Percentiles rank a stretch among this genome's conserved stretches.
Conservation (phyloP, 371 early-diverging fungal species). For the Fennellomyces sp. region DNA sequence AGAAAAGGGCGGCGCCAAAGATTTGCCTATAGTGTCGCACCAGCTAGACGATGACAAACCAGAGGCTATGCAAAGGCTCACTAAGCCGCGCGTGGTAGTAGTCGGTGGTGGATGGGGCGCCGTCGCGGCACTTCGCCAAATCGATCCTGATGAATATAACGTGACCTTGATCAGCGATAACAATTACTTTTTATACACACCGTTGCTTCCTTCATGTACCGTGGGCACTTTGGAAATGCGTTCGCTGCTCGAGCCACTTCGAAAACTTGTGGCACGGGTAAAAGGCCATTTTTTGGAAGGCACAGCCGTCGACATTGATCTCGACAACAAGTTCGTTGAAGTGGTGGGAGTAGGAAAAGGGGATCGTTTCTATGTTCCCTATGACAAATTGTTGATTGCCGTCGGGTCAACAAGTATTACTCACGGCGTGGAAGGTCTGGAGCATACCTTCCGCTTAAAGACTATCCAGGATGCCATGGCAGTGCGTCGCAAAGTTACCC, state of each 20-base stretch:
- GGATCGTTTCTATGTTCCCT: constrained; percentile 60
- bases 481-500: constrained; percentile 66
- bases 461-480: constrained; percentile 72
- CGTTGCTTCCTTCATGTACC: constrained; percentile 57
- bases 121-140: constrained; percentile 54
- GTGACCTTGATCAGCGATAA: constrained; percentile 68
- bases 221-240: constrained; percentile 20
- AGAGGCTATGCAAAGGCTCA: constrained; percentile 13
- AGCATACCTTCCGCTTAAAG: constrained; percentile 70
- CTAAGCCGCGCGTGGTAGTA: constrained; percentile 67
- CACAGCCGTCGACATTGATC: constrained; percentile 67
- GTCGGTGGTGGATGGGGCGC: constrained; percentile 82
- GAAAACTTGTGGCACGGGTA: constrained; percentile 57
- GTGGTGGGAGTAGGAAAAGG: constrained; percentile 40
- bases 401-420: constrained; percentile 82
- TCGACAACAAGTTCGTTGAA: constrained; percentile 62
- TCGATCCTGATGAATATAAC: constrained; percentile 73
- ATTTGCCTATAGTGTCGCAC: constrained; percentile 28
- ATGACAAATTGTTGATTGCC: constrained; percentile 84
- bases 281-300: constrained; percentile 60
- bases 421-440: constrained; percentile 81
- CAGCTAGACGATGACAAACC: constrained; percentile 28
- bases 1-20: constrained; percentile 31
- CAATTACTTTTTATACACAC: constrained; percentile 90
- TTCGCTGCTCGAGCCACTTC: constrained; percentile 72